These are phyloP conservation scores for Heterobasidion irregulare DNA, from an alignment of 1,284 basidiomycete genomes.

Conservation along the genomic window DNA sequence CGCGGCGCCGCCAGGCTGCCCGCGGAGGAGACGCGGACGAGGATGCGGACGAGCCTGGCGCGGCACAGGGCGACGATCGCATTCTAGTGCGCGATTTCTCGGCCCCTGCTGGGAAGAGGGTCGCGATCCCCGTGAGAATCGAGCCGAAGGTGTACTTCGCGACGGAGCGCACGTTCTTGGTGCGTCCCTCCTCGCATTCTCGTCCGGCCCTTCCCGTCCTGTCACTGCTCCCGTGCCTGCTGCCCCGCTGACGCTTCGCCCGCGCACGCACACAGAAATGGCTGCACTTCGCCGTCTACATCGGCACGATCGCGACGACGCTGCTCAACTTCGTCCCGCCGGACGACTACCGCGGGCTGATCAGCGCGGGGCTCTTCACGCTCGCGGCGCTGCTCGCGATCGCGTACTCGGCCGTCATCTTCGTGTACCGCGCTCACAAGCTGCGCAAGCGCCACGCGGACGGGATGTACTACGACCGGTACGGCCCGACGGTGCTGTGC, in stretches of 20 bases:
- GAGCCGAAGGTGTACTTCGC: constrained; percentile 99
- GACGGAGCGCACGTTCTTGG: constrained; percentile 87
- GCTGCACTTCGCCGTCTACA: constrained; percentile 87
- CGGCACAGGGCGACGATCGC: constrained; percentile 39
- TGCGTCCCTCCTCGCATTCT: constrained; percentile 25
- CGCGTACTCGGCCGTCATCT: constrained; percentile 83
- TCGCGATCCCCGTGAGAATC: constrained; percentile 87
- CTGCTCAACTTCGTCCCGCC: constrained; percentile 84
- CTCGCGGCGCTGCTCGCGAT: constrained; percentile 85
- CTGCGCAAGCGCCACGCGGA: constrained; percentile 72
- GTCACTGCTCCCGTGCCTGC: constrained; percentile 7
- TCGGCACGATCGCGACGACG: constrained; percentile 84
- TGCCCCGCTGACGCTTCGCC: background rate
- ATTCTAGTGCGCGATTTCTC: constrained; percentile 67
- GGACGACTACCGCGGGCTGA: constrained; percentile 70
- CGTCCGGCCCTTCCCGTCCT: background rate
- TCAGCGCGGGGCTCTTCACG: constrained; percentile 85
- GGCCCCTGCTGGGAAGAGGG: constrained; percentile 84
- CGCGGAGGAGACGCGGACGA: constrained; percentile 24
- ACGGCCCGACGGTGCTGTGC: constrained; percentile 77
- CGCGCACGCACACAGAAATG: constrained; percentile 58
- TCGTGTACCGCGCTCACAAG: constrained; percentile 76
- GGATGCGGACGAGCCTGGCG: constrained; percentile 29
- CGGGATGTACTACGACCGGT: constrained; percentile 83
- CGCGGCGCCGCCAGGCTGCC: constrained; percentile 16